A percentile compares a stretch with the other conserved stretches of the same genome.
Conservation (phyloP, 106 monocot genomes). For the Dioscorea zingiberensis region DNA sequence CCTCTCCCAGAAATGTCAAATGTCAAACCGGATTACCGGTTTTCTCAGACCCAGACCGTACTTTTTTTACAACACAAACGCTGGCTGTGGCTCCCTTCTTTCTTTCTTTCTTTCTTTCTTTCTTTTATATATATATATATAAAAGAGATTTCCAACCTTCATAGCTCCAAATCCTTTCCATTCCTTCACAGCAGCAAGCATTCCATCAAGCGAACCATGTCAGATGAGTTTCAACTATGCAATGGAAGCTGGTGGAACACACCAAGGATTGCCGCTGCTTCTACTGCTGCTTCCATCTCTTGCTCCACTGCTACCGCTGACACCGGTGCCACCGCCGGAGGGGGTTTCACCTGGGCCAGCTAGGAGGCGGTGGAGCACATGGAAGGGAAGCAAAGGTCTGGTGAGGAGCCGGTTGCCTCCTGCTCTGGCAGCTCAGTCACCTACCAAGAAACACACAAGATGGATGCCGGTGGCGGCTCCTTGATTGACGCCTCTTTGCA, state of each 20-base stretch:
- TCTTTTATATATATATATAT: background rate
- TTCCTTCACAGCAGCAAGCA: background rate
- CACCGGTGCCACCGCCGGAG: background rate
- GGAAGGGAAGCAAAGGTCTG: conserved; percentile 7
- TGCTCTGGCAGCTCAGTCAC: conserved; percentile 20
- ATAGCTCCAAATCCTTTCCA: background rate
- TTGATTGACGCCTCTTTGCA: conserved; percentile 16
- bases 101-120: too few relatives aligned
- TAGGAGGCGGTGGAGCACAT: background rate
- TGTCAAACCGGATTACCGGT: background rate
- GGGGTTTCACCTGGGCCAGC: conserved; percentile 3
- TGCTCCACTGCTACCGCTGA: conserved; percentile 17
- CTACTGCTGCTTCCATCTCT: conserved; percentile 5
- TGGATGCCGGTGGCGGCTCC: background rate
- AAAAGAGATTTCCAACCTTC: background rate
- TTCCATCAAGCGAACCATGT: conserved; percentile 13
- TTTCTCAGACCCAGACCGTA: background rate
- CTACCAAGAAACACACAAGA: background rate
- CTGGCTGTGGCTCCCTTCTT: too few relatives aligned
- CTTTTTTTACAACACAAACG: too few relatives aligned
- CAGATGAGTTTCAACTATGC: conserved; percentile 27
- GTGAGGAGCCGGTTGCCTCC: conserved; percentile 15
- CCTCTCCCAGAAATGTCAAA: background rate
- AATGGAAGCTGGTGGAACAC: conserved; percentile 30
- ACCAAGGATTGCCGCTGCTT: conserved; percentile 3